These are phyloP conservation scores for Diphasiastrum complanatum DNA, from an alignment of 83 land plant genomes.

Conservation along the genomic window DNA sequence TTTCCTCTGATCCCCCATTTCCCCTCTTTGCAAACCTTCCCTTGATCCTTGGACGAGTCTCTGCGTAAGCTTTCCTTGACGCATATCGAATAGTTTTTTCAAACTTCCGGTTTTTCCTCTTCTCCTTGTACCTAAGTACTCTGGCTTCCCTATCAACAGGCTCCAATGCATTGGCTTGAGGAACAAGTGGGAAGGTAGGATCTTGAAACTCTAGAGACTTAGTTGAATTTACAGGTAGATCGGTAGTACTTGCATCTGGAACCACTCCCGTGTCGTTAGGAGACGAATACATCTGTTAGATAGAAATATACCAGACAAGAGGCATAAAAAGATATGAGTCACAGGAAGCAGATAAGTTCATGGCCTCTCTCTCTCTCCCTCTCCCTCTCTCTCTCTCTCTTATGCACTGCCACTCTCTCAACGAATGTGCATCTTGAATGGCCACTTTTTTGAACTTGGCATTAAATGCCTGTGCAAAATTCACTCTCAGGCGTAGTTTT, in stretches of 20 bases:
- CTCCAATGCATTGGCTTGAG: constrained; percentile 12
- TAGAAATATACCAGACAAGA: not conserved
- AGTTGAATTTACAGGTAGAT: constrained; percentile 32
- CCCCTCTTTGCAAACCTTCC: constrained; percentile 78
- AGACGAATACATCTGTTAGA: constrained; percentile 56
- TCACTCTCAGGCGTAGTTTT: not conserved
- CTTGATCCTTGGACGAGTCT: constrained; percentile 75
- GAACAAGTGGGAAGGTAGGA: constrained; percentile 7
- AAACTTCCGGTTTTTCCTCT: constrained; percentile 85
- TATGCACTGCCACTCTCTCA: not conserved
- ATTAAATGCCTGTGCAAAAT: no score
- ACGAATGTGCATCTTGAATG: not conserved
- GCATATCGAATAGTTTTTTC: constrained; percentile 93
- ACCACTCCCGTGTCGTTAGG: constrained; percentile 70
- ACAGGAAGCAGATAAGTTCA: not conserved
- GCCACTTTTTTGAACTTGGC: no score
- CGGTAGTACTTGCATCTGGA: constrained; percentile 42
- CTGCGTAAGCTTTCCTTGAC: constrained; percentile 82
- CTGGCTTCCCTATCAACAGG: constrained; percentile 63
- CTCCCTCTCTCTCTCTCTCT: not conserved
- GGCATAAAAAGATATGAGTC: not conserved
- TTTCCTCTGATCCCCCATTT: constrained; percentile 38
- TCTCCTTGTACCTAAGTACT: constrained; percentile 83
- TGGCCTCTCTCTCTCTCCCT: not conserved
- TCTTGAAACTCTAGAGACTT: constrained; percentile 21